Base-by-base conservation (phyloP, 352 stramenopile species). In the Globisporangium spiculum region DNA sequence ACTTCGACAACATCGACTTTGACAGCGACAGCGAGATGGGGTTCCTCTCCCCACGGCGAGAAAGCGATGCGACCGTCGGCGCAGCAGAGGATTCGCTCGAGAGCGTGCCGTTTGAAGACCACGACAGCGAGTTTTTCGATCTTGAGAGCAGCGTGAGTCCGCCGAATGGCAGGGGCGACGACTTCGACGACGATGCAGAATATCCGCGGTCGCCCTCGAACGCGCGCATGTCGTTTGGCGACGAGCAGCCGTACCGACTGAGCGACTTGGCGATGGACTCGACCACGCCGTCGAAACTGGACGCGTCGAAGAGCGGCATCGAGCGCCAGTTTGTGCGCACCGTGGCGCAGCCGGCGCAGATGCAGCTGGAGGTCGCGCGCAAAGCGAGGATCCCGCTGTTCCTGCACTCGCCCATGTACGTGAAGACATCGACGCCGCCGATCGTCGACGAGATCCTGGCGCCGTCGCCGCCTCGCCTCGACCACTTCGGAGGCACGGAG, bases 361-460 rank as follows among this genome's bases (percentile, higher is more conserved):
- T 96, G 88, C 88, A 96, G 68, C 76, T 96, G 3, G 86, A 96
- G 52, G 85, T 96, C 1, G 88, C 88, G 9, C 80, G 85, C 7
- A 93, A 94, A 66, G 88, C 88, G 30, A 79, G 86, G 0, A 96
- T 96, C 26, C 88, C 88, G 48, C 65, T 96, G 12, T 96, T 96
- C 69, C 60, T 96, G 55, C 88, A 96, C 71, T 94, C 88, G 30
- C 88, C 88, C 9, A 92, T 96, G 86, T 93, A 94, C 72, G 86
- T 94, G 22, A 90, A 82, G 68, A 91, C 81, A 4, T 92, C 83
- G 20, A 77, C 83, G 1, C 70, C 78, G 18, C 78, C 75, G 55
- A 71, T 93, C 34, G 74, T 90, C 30, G 84, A 93, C 54, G 68
- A 86, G 24, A 64, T 59, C 55, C 26, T 57, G 30, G 56, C n/a